These are phyloP conservation scores for Poa pratensis DNA, from an alignment of 176 grass and related monocot genomes.

Conservation along the genomic window DNA sequence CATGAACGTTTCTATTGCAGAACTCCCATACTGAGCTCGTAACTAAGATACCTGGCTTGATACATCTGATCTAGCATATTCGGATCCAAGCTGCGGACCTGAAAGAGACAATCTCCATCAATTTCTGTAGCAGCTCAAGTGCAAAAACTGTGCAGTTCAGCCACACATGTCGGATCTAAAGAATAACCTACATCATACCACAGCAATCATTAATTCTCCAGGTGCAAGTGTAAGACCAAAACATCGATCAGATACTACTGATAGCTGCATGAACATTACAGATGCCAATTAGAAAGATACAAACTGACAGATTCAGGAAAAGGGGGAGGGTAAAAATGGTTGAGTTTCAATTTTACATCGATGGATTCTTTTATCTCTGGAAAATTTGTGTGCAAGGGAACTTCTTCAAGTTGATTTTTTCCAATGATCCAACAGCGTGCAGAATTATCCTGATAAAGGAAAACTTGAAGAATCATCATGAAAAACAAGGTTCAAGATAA, in stretches of 20 bases:
- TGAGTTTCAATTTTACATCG: constrained; percentile 53
- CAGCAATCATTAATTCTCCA: constrained; percentile 82
- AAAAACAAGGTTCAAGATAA: constrained; percentile 2
- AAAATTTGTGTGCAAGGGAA: constrained; percentile 57
- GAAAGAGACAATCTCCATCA: constrained; percentile 33
- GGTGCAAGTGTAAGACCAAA: constrained; percentile 87
- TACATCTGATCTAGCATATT: constrained; percentile 92
- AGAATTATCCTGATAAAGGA: constrained; percentile 79
- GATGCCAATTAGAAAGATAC: constrained; percentile 41
- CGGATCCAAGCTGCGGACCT: constrained; percentile 77
- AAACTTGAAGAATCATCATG: constrained; percentile 32
- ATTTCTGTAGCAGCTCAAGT: constrained; percentile 23
- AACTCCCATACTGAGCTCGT: neutral
- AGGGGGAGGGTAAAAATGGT: neutral
- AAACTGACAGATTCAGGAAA: constrained; percentile 11
- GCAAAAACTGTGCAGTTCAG: constrained; percentile 29
- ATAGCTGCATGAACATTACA: constrained; percentile 66
- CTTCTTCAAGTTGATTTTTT: constrained; percentile 62
- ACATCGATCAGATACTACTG: constrained; percentile 75
- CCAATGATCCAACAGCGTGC: constrained; percentile 67
- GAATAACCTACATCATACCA: constrained; percentile 60
- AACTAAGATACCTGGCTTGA: constrained; percentile 75
- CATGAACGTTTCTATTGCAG: neutral
- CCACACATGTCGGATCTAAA: constrained; percentile 38
- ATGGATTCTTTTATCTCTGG: constrained; percentile 53